Evolutionary conservation across 2,329 filamentous ascomycete genomes (phyloP), one percentile per base, ranked within the genome.

Genomic region (Venturia carpophila): DNA sequence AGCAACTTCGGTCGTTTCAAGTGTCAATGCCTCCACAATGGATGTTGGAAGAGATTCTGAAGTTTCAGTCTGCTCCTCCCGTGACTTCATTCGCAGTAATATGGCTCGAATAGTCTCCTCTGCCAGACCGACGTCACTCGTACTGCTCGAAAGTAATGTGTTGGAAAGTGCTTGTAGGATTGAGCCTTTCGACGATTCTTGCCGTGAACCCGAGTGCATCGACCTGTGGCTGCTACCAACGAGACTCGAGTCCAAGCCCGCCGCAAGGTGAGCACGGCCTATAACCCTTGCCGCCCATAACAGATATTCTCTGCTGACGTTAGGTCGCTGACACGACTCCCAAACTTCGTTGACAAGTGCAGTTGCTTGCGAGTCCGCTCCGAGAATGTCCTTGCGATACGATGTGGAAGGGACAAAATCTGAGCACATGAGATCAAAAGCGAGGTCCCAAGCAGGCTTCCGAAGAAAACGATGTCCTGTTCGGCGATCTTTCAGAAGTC

Each of bases 251-350:
- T 27, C n/a, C 63, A 47, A 45, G 60, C 63, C 37, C 5, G 27
- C 37, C 19, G 30, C 42, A 52, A 55, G 19, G 89, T 92, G 97
- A 0, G 91, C 87, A 72, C 91, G 85, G 9, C 95, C 94, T 56
- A 97, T 80, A 1, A 92, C 88, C 68, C 88, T 84, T 3, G 90
- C 92, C 56, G 90, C 89, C 95, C 95, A 99, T 0, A 90, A 79
- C 0, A 91, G 78, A 73, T 94, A 97, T 19, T 85, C 83, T 34
- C 83, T 78, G 65, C 86, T 89, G 19, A 88, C 79, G 45, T 45
- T 58, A 7, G 82, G 79, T n/a, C 83, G 80, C 66, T 84, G 81
- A 69, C 91, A 89, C 52, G 89, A 92, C 72, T 87, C 87, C 87
- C 89, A 94, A 0, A 97, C 81, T 21, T 86, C 83, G 15, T 86